Conservation (phyloP, 768 basidiomycete species). For the Leucogyrophana mollusca region DNA sequence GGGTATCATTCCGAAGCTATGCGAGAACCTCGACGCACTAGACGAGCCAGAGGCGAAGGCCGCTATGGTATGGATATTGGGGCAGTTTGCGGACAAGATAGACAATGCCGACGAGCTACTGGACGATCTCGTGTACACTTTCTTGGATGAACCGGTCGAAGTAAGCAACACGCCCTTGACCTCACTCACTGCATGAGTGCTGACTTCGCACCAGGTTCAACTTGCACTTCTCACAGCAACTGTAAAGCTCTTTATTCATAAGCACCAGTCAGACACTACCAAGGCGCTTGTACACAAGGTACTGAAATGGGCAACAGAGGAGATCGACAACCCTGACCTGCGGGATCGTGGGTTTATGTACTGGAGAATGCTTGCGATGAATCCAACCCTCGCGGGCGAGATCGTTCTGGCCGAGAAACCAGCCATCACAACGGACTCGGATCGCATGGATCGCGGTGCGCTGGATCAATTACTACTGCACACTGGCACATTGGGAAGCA, state of each 20-base stretch:
- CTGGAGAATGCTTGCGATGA: slow-evolving; percentile 95
- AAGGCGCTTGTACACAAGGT: slow-evolving; percentile 94
- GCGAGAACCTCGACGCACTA: slow-evolving; percentile 86
- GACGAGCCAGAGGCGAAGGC: slow-evolving; percentile 98
- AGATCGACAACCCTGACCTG: slow-evolving; percentile 96
- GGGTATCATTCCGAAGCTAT: slow-evolving; percentile 90
- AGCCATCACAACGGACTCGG: slow-evolving; percentile 96
- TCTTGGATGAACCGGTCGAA: slow-evolving; percentile 92
- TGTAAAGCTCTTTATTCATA: slow-evolving; percentile 95
- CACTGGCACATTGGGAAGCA: slow-evolving; percentile 90
- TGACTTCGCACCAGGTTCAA: slow-evolving; percentile 67
- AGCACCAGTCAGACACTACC: slow-evolving; percentile 75
- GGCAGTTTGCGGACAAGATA: slow-evolving; percentile 93
- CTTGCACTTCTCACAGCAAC: slow-evolving; percentile 90
- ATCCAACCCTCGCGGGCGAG: slow-evolving; percentile 83
- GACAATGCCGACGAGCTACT: slow-evolving; percentile 95
- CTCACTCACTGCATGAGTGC: slow-evolving; percentile 2
- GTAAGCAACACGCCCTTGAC: slow-evolving; percentile 43
- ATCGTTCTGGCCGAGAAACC: slow-evolving; percentile 94
- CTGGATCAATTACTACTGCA: slow-evolving; percentile 93
- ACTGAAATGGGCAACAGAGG: slow-evolving; percentile 95
- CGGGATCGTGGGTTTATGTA: slow-evolving; percentile 99
- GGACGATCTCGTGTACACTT: slow-evolving; percentile 87
- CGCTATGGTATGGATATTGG: slow-evolving; percentile 97
- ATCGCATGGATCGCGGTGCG: slow-evolving; percentile 94